Evolutionary conservation across 495 filamentous ascomycete species (phyloP).

Genomic region (Friedmanniomyces simplex): DNA sequence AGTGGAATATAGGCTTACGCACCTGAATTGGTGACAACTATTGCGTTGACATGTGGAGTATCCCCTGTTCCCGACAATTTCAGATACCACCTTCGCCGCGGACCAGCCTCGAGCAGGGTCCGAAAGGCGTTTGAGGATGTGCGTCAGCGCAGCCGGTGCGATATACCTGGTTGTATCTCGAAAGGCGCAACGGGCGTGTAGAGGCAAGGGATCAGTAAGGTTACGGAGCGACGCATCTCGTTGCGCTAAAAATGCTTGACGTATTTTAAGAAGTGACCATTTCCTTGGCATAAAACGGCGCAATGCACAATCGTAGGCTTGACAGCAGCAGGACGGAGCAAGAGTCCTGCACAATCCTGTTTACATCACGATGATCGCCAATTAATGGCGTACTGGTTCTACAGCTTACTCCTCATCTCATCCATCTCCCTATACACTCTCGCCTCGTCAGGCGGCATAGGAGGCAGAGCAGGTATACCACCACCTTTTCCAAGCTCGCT

Average conservation of each 20-base stretch:
- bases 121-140: neutral
- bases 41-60: too few species aligned
- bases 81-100: neutral
- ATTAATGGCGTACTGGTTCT: neutral
- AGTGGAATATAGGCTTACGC: neutral
- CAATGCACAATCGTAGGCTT: too few species aligned
- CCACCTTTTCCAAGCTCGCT: conserved; percentile 1
- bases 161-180: neutral
- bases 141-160: neutral
- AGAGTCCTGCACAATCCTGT: too few species aligned
- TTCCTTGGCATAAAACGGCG: neutral
- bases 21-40: neutral
- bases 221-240: too few species aligned
- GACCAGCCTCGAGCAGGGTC: neutral
- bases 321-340: too few species aligned
- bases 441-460: conserved; percentile 11
- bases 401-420: conserved; percentile 1
- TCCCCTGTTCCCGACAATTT: too few species aligned
- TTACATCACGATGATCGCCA: too few species aligned
- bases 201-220: neutral
- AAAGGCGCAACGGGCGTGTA: neutral
- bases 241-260: too few species aligned
- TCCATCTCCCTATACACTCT: conserved; percentile 8
- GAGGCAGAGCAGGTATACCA: conserved; percentile 9
- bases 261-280: too few species aligned